Base-by-base conservation (phyloP, 2,329 filamentous ascomycete genomes). In the Fusarium albosuccineum region DNA sequence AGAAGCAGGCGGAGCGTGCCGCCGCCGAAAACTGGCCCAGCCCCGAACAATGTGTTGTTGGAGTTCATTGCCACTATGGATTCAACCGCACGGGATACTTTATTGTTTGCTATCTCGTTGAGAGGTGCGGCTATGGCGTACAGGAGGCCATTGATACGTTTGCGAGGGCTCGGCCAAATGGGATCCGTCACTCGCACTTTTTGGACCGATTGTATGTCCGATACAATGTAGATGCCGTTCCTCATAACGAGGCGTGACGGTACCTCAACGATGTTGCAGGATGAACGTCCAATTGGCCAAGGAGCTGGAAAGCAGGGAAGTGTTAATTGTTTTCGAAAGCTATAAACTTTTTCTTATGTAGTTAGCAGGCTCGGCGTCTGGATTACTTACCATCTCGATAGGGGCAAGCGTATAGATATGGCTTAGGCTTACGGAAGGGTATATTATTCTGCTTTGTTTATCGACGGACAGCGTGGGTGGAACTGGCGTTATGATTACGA, bases 31-130 rank as follows among this genome's bases (percentile, higher is more conserved):
- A 82, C 3, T 81, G 77, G 69, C 76, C 79, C 6, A 72, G 81
- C 2, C 79, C 81, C 1, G 71, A 71, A 8, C 62, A 74, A 41
- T 75, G 73, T n/a, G 81, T 90, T 48, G 87, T 97, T 52, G 94
- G 91, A 3, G 93, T 97, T 0, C 95, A 98, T 76, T 98, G 95
- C 73, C 95, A 98, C 74, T 97, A 97, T 72, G 95, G 95, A 0
- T 97, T 97, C 81, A 97, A 98, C 76, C 87, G 94, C 22, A 97
- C 95, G 0, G 95, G 95, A 0, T 97, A 95, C 77, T 92, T 97
- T 75, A 88, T 98, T 51, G 91, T 93, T 33, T 93, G 90, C 73
- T 98, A 97, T 75, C 82, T 98, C n/a, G 90, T 97, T 13, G 94
- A 97, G 80, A 84, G 89, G 46, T 87, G 91, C 69, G 89, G 87